phyloP scores from a whole-genome alignment of 148 eudicot species.

The Cornus kousa region DNA sequence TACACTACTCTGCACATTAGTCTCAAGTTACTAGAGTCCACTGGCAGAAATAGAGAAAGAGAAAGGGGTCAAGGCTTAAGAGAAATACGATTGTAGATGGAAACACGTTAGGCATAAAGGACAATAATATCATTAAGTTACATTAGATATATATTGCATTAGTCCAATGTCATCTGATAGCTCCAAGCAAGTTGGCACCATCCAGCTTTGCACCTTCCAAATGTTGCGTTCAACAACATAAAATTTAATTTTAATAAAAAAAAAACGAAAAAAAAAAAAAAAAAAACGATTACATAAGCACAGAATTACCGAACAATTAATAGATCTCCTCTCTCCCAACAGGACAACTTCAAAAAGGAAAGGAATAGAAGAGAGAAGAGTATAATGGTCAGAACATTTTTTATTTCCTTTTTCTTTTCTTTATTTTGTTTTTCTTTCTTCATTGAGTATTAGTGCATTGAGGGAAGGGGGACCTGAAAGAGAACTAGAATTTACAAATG shows the following conservation, averaged over 20 bases:
- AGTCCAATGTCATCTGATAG: slow-evolving; percentile 55
- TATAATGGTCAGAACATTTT: too few species aligned
- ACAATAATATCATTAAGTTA: neutral
- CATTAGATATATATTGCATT: neutral
- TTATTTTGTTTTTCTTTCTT: too few species aligned
- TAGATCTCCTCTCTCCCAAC: too few species aligned
- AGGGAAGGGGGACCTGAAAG: too few species aligned
- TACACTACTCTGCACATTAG: neutral
- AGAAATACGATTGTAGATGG: neutral
- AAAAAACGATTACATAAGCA: too few species aligned
- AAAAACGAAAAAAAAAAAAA: too few species aligned
- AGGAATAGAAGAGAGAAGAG: too few species aligned
- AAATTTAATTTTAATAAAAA: neutral
- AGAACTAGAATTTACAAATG: too few species aligned
- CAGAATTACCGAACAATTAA: too few species aligned
- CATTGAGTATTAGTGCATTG: too few species aligned
- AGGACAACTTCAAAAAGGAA: too few species aligned
- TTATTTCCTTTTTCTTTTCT: too few species aligned
- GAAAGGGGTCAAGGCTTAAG: neutral
- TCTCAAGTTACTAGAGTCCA: neutral
- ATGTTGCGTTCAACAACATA: slow-evolving; percentile 32
- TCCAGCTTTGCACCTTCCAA: slow-evolving; percentile 86
- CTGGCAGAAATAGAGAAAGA: neutral
- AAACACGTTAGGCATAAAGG: neutral
- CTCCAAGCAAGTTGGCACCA: slow-evolving; percentile 86